Percentiles rank a stretch among this genome's conserved stretches.
These are phyloP conservation scores for Penicillium sp. DNA, from an alignment of 2,329 filamentous ascomycete genomes.

Conservation along the genomic window DNA sequence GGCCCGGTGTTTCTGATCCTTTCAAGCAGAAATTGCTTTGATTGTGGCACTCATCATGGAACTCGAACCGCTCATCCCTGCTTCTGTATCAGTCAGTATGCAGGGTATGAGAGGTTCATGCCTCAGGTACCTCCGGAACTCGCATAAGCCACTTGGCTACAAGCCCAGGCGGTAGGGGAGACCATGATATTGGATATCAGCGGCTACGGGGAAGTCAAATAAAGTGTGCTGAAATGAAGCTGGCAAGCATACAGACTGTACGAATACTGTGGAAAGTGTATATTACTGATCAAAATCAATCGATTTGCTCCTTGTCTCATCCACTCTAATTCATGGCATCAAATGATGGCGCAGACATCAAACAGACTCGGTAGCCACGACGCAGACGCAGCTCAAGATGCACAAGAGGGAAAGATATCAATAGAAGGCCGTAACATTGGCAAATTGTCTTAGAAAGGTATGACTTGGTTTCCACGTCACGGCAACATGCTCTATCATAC, in stretches of 20 bases:
- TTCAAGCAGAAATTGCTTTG: conserved; percentile 15
- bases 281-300: not conserved
- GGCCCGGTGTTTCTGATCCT: conserved; percentile 8
- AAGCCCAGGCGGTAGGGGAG: not conserved
- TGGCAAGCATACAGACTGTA: not conserved
- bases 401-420: too few relatives aligned
- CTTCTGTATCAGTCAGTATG: not conserved
- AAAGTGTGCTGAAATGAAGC: not conserved
- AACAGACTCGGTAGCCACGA: not conserved
- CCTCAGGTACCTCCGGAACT: not conserved
- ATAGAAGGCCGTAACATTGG: too few relatives aligned
- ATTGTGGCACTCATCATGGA: too few relatives aligned
- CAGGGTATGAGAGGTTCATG: not conserved
- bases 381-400: too few relatives aligned
- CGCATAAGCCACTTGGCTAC: not conserved
- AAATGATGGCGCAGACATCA: not conserved
- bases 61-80: too few relatives aligned
- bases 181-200: not conserved
- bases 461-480: too few relatives aligned
- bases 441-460: too few relatives aligned
- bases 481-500: too few relatives aligned
- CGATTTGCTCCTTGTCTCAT: too few relatives aligned
- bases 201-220: not conserved
- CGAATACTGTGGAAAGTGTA: not conserved
- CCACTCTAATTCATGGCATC: too few relatives aligned